phyloP scores from a whole-genome alignment of 2,329 filamentous ascomycete species.

The Aureobasidium namibiae region DNA sequence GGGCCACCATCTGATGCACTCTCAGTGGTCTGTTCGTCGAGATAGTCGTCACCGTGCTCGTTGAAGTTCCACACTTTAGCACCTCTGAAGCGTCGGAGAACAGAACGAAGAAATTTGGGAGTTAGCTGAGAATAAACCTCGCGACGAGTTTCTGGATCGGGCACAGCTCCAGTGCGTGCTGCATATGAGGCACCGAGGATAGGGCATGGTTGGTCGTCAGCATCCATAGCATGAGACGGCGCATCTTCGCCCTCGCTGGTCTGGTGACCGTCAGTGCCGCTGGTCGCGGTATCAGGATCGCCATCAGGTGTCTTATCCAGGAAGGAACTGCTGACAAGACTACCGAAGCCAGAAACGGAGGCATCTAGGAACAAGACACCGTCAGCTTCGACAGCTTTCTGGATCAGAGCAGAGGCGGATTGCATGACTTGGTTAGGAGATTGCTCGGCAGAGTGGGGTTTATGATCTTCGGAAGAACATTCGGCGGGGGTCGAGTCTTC shows the following conservation, averaged over 20 bases:
- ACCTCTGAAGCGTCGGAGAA: slow-evolving; percentile 23
- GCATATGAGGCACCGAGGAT: neutral
- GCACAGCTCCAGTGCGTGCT: neutral
- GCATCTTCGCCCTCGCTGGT: neutral
- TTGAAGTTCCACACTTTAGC: slow-evolving; percentile 29
- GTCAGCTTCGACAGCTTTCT: slow-evolving; percentile 40
- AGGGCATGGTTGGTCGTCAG: neutral
- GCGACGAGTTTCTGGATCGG: neutral
- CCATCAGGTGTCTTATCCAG: neutral
- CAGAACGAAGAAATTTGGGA: slow-evolving; percentile 17
- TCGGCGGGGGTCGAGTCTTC: neutral
- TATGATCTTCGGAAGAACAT: neutral
- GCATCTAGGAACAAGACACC: slow-evolving; percentile 39
- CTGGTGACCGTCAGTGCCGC: neutral
- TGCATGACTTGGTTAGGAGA: slow-evolving; percentile 25
- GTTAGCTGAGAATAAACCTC: neutral
- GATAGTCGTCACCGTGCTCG: slow-evolving; percentile 20
- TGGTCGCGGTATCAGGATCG: neutral
- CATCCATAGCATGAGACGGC: neutral
- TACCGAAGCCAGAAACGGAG: slow-evolving; percentile 21
- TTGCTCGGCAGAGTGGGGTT: neutral
- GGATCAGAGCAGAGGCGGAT: slow-evolving; percentile 41
- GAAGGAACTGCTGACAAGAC: slow-evolving; percentile 9
- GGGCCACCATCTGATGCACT: neutral
- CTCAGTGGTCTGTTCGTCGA: slow-evolving; percentile 21